phyloP scores from a whole-genome alignment of 768 basidiomycete species.

The Leccinum subgranulosum region DNA sequence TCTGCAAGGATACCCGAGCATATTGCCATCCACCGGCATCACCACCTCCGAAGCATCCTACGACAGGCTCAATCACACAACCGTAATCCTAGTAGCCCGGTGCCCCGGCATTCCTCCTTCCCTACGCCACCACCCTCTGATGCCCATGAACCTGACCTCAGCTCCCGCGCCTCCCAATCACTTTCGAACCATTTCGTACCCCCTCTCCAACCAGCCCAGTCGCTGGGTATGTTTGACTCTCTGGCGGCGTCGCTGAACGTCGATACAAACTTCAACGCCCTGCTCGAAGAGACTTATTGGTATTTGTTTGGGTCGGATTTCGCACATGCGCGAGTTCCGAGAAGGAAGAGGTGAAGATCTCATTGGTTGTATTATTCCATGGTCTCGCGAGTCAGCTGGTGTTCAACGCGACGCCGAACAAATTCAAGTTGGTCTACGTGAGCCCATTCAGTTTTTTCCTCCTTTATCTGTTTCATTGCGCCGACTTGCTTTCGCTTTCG shows the following conservation, averaged over 20 bases:
- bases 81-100: constrained; percentile 17
- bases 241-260: constrained; percentile 1
- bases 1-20: neutral
- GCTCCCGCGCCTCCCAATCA: constrained; percentile 29
- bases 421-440: constrained; percentile 76
- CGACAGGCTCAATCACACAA: constrained; percentile 10
- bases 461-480: neutral
- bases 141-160: constrained; percentile 12
- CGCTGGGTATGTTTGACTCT: neutral
- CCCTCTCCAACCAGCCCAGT: constrained; percentile 9
- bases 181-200: constrained; percentile 18
- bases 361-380: constrained; percentile 78
- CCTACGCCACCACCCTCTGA: constrained; percentile 21
- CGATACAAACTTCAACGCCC: constrained; percentile 46
- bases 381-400: constrained; percentile 66
- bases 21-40: neutral
- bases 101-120: constrained; percentile 5
- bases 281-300: constrained; percentile 67
- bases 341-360: constrained; percentile 47
- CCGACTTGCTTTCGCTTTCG: constrained; percentile 5
- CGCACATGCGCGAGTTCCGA: constrained; percentile 45
- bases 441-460: constrained; percentile 30
- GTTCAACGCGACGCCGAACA: constrained; percentile 71
- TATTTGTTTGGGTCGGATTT: constrained; percentile 71
- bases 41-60: neutral